These are phyloP conservation scores for Cynanchum wilfordii DNA, from an alignment of 257 asterid genomes.

Conservation along the genomic window DNA sequence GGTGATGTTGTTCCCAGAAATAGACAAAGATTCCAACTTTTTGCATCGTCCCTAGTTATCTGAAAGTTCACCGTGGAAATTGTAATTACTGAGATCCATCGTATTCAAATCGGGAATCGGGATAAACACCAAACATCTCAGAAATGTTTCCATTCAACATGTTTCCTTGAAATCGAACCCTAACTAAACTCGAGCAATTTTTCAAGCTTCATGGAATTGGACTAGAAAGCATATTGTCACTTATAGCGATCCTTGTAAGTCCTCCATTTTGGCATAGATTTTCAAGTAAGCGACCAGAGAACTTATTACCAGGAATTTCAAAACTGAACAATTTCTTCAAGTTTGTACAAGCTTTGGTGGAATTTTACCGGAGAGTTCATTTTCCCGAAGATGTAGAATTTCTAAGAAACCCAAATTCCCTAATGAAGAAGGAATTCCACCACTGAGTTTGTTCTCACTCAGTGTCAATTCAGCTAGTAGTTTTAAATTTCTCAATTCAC, in stretches of 20 bases:
- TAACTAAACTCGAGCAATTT: constrained; percentile 30
- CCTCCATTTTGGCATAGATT: constrained; percentile 23
- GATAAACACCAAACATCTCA: constrained; percentile 32
- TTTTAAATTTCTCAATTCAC: too few species aligned
- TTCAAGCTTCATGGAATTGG: constrained; percentile 30
- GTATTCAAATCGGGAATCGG: constrained; percentile 20
- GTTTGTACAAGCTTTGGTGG: constrained; percentile 14
- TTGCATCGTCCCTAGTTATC: constrained; percentile 29
- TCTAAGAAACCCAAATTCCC: constrained; percentile 10
- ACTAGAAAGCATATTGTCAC: constrained; percentile 27
- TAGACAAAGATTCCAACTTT: constrained; percentile 17
- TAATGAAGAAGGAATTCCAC: constrained; percentile 17
- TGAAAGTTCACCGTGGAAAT: constrained; percentile 31
- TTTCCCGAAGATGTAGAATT: not conserved
- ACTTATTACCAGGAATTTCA: constrained; percentile 14
- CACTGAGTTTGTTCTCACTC: constrained; percentile 10
- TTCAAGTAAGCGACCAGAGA: constrained; percentile 34
- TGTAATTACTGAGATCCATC: constrained; percentile 28
- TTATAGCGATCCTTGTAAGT: constrained; percentile 12
- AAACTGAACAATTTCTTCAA: constrained; percentile 10
- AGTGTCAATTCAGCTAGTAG: too few species aligned
- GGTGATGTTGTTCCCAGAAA: constrained; percentile 30
- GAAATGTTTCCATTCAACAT: constrained; percentile 27
- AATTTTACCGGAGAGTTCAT: constrained; percentile 25
- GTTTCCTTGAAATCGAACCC: constrained; percentile 30